These are phyloP conservation scores for Cyberlindnera suaveolens DNA, from an alignment of 805 yeast genomes.

Conservation along the genomic window DNA sequence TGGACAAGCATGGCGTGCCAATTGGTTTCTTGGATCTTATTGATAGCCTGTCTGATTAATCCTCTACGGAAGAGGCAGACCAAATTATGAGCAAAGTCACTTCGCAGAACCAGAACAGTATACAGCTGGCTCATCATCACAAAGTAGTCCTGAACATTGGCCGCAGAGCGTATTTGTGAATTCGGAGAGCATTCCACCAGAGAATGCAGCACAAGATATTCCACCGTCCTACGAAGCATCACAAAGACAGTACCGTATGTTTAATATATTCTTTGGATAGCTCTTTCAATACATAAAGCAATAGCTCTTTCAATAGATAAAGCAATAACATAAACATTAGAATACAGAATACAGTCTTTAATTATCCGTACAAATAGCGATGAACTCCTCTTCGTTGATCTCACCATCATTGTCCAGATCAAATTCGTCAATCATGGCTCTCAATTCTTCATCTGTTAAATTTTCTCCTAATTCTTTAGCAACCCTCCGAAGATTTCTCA, in stretches of 20 bases:
- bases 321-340: background rate
- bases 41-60: background rate
- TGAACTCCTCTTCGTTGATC: constrained; percentile 85
- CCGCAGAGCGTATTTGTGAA: too few relatives aligned
- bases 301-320: background rate
- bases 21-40: background rate
- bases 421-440: constrained; percentile 97
- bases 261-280: background rate
- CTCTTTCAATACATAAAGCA: background rate
- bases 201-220: background rate
- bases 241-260: background rate
- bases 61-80: background rate
- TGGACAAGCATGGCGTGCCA: constrained; percentile 1
- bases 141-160: too few relatives aligned
- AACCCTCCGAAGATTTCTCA: constrained; percentile 78
- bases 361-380: constrained; percentile 77
- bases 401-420: constrained; percentile 96
- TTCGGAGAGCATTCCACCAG: too few relatives aligned
- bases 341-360: constrained; percentile 15
- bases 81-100: too few relatives aligned
- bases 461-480: constrained; percentile 92
- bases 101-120: too few relatives aligned
- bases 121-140: too few relatives aligned
- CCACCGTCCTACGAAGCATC: constrained; percentile 2
- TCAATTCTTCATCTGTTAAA: constrained; percentile 82